phyloP scores from a whole-genome alignment of 176 grass and related monocot species.

The Raddia distichophylla region DNA sequence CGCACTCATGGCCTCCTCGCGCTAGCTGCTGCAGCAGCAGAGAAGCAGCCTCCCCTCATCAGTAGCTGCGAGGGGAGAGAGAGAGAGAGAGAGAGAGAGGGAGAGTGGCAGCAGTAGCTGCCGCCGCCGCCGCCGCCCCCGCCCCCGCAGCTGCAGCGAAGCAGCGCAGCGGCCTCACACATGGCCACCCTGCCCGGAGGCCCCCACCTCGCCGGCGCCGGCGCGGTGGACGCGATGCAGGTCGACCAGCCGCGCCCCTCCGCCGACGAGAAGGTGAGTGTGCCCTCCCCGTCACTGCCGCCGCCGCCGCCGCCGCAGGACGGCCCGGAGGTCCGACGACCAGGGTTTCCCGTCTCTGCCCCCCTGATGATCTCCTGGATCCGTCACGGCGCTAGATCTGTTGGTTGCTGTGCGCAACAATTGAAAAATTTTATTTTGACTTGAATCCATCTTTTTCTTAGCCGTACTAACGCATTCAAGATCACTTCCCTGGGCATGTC shows the following conservation, averaged over 20 bases:
- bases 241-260: slow-evolving; percentile 47
- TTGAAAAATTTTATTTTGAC: no score
- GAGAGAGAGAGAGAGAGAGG: no score
- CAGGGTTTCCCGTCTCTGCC: not conserved
- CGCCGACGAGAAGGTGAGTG: slow-evolving; percentile 40
- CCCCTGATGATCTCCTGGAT: slow-evolving; percentile 14
- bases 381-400: slow-evolving; percentile 32
- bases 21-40: slow-evolving; percentile 3
- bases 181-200: slow-evolving; percentile 36
- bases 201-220: slow-evolving; percentile 1
- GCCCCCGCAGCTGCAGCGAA: not conserved
- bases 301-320: not conserved
- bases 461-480: no score
- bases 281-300: not conserved
- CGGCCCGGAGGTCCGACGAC: not conserved
- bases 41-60: slow-evolving; percentile 29
- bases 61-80: not conserved
- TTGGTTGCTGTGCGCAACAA: not conserved
- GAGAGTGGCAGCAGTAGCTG: not conserved
- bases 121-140: no score
- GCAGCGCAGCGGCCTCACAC: slow-evolving; percentile 14
- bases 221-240: slow-evolving; percentile 31
- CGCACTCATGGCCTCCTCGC: slow-evolving; percentile 3
- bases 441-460: no score
- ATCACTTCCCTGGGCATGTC: no score